A percentile compares a stretch with the other conserved stretches of the same genome.
phyloP scores from a whole-genome alignment of 495 filamentous ascomycete genomes.

The Alectoria sarmentosa region DNA sequence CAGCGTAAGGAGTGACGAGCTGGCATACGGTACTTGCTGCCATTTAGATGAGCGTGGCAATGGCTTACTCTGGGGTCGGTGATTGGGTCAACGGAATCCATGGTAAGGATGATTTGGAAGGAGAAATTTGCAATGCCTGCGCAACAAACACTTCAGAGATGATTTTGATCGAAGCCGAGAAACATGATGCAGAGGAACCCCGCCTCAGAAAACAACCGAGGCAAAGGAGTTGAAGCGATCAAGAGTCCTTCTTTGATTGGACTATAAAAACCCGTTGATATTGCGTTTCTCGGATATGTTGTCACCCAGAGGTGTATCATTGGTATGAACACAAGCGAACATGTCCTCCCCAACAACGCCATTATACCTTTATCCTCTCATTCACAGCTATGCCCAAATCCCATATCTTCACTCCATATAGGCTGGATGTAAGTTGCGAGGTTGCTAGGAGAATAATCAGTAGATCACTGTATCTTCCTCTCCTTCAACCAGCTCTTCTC shows the following conservation, averaged over 20 bases:
- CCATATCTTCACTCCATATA: not conserved
- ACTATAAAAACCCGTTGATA: not conserved
- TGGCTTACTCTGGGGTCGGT: conserved; percentile 57
- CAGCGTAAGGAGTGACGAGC: not conserved
- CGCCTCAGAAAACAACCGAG: conserved; percentile 14
- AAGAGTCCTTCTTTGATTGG: not conserved
- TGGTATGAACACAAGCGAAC: not conserved
- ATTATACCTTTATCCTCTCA: not conserved
- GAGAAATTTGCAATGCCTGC: not conserved
- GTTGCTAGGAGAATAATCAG: conserved; percentile 36
- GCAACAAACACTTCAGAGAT: not conserved
- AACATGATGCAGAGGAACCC: not conserved
- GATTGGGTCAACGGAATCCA: conserved; percentile 54
- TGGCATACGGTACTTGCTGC: conserved; percentile 52
- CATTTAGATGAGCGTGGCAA: conserved; percentile 53
- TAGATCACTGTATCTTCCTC: conserved; percentile 85
- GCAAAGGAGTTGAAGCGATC: not conserved
- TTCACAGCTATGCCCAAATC: not conserved
- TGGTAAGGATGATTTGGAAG: conserved; percentile 33
- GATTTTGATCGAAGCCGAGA: not conserved
- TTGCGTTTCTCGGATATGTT: not conserved
- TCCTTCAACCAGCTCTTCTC: conserved; percentile 65
- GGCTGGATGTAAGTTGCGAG: not conserved
- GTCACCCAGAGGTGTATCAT: not conserved
- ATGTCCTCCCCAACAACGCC: not conserved